Evolutionary conservation across 495 filamentous ascomycete genomes (phyloP).

Genomic region (Filosporella fistucella): DNA sequence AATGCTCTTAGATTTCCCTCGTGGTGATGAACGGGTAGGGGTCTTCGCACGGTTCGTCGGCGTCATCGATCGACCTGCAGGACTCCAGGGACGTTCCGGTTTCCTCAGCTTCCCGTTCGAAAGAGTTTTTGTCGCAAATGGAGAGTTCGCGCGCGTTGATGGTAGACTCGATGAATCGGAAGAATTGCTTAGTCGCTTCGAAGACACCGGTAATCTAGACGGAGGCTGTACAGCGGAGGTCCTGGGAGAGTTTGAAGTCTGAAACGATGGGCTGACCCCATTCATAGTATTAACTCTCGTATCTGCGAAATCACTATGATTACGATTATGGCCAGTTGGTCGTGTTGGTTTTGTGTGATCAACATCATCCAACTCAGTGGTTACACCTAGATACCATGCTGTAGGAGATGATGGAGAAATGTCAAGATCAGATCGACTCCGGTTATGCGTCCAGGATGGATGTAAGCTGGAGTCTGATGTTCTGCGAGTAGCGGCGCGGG

Average conservation of each 20-base stretch:
- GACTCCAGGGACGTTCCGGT: conserved; percentile 29
- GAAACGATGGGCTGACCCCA: conserved; percentile 21
- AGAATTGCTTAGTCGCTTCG: conserved; percentile 34
- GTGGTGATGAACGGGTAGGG: conserved; percentile 26
- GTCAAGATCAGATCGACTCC: conserved; percentile 40
- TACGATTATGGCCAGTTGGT: conserved; percentile 36
- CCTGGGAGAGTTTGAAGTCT: conserved; percentile 20
- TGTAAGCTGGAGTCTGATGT: conserved; percentile 43
- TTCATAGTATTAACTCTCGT: conserved; percentile 27
- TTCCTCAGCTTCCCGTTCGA: conserved; percentile 34
- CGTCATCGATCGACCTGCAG: conserved; percentile 28
- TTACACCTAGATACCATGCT: conserved; percentile 45
- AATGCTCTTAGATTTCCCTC: conserved; percentile 21
- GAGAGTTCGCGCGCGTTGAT: conserved; percentile 47
- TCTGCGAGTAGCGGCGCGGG: conserved; percentile 31
- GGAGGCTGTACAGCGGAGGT: conserved; percentile 20
- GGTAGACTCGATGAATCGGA: conserved; percentile 38
- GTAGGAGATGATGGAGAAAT: conserved; percentile 43
- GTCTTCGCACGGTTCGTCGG: conserved; percentile 33
- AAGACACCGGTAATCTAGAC: conserved; percentile 15
- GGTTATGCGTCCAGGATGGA: conserved; percentile 30
- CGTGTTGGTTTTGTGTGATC: conserved; percentile 27
- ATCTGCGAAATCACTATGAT: conserved; percentile 43
- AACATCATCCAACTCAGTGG: conserved; percentile 26
- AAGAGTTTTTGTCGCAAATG: conserved; percentile 34